These are phyloP conservation scores for Starmerella etchellsii DNA, from an alignment of 805 yeast species.

Conservation along the genomic window DNA sequence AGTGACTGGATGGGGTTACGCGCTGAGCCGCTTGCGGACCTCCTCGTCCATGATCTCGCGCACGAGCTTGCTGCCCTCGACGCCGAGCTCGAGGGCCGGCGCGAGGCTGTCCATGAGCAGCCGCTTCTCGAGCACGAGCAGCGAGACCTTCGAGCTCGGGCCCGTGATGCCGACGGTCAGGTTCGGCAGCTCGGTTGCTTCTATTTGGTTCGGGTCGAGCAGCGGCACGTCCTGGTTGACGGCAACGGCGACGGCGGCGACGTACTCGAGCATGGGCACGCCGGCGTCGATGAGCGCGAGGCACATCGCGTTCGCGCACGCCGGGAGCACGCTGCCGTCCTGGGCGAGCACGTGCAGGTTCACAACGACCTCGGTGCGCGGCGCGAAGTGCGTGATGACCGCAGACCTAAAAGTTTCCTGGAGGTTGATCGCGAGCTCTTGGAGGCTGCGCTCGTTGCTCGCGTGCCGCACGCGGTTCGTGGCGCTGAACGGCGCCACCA, in stretches of 20 bases:
- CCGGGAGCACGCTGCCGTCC: slow-evolving; percentile 79
- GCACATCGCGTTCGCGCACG: slow-evolving; percentile 73
- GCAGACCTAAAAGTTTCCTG: slow-evolving; percentile 37
- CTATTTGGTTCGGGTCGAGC: slow-evolving; percentile 68
- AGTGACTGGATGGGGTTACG: too few species aligned
- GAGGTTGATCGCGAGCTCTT: slow-evolving; percentile 27
- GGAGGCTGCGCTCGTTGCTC: slow-evolving; percentile 41
- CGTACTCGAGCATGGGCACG: slow-evolving; percentile 82
- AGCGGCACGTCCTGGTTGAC: slow-evolving; percentile 64
- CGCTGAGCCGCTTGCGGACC: slow-evolving; percentile 36
- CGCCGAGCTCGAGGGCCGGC: slow-evolving; percentile 61
- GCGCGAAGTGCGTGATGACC: slow-evolving; percentile 58
- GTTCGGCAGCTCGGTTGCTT: slow-evolving; percentile 70
- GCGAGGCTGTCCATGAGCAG: slow-evolving; percentile 74
- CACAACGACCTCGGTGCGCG: slow-evolving; percentile 70
- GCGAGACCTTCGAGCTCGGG: slow-evolving; percentile 59
- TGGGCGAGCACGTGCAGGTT: slow-evolving; percentile 67
- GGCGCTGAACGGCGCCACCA: slow-evolving; percentile 70
- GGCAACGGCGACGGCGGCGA: slow-evolving; percentile 70
- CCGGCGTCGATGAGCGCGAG: slow-evolving; percentile 92
- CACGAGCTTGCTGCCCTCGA: slow-evolving; percentile 74
- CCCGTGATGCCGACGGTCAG: slow-evolving; percentile 81
- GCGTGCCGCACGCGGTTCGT: slow-evolving; percentile 57
- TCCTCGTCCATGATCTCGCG: slow-evolving; percentile 77
- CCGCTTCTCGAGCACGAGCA: slow-evolving; percentile 67